Evolutionary conservation across 2,329 filamentous ascomycete species (phyloP).

Genomic region (Beauveria scarabaeidicola): DNA sequence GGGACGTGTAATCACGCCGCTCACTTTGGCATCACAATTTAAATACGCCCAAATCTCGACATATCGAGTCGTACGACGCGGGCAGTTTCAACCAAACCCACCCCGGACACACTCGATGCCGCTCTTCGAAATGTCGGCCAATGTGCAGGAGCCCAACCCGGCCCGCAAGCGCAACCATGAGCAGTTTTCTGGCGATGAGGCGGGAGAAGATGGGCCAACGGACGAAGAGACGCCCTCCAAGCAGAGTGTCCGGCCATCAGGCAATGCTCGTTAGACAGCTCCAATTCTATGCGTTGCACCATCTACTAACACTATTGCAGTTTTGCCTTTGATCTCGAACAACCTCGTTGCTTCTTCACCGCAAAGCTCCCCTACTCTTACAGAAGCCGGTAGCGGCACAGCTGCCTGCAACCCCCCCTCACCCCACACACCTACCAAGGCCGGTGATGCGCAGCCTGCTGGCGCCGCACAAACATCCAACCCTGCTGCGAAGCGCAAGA

Average conservation of each 20-base stretch:
- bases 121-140: constrained; percentile 38
- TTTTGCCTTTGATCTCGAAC: constrained; percentile 18
- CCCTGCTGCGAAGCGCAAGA: constrained; percentile 33
- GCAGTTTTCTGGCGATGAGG: constrained; percentile 31
- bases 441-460: constrained; percentile 14
- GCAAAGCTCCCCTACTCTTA: constrained; percentile 27
- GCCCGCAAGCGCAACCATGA: constrained; percentile 39
- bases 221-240: constrained; percentile 16
- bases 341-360: constrained; percentile 21
- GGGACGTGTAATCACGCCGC: background rate
- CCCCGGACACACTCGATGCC: constrained; percentile 30
- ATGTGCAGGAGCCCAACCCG: constrained; percentile 35
- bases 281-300: too few species aligned
- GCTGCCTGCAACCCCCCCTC: constrained; percentile 29
- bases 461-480: constrained; percentile 14
- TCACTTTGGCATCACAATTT: background rate
- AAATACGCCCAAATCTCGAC: background rate
- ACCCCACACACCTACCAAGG: constrained; percentile 24
- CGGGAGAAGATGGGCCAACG: constrained; percentile 17
- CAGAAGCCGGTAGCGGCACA: constrained; percentile 34
- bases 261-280: constrained; percentile 18
- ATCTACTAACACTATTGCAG: constrained; percentile 15
- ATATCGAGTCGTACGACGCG: too few species aligned
- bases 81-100: too few species aligned
- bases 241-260: constrained; percentile 14